Conservation (phyloP, 768 basidiomycete species). For the Calocera viscosa region DNA sequence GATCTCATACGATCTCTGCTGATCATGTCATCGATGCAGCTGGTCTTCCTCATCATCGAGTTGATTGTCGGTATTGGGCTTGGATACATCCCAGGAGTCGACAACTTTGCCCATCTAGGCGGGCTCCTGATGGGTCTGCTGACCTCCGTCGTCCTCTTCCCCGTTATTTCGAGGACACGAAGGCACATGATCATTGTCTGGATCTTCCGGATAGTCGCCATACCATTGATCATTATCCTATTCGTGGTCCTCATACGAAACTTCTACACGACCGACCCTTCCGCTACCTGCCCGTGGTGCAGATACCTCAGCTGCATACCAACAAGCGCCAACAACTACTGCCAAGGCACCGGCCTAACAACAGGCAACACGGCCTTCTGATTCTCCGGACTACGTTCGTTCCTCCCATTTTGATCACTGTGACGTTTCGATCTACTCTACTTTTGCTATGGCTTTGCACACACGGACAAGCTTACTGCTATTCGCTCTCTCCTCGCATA, state of each 20-base stretch:
- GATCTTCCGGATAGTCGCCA: conserved; percentile 55
- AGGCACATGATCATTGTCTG: conserved; percentile 62
- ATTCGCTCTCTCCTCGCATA: neutral
- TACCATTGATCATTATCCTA: conserved; percentile 63
- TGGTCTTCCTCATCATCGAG: conserved; percentile 74
- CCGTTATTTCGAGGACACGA: conserved; percentile 70
- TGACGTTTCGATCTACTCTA: conserved; percentile 8
- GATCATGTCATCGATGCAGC: conserved; percentile 32
- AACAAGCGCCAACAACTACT: conserved; percentile 33
- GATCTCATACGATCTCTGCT: neutral
- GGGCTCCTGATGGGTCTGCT: conserved; percentile 72
- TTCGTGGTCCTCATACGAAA: conserved; percentile 75
- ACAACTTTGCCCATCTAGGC: conserved; percentile 89
- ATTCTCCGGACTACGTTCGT: conserved; percentile 6
- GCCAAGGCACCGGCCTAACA: conserved; percentile 25
- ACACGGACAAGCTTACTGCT: neutral
- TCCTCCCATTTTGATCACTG: neutral
- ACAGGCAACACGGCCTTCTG: neutral
- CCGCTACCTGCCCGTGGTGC: conserved; percentile 76
- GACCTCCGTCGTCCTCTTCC: conserved; percentile 72
- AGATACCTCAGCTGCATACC: conserved; percentile 86
- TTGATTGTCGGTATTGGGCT: conserved; percentile 75
- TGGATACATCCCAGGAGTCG: conserved; percentile 62
- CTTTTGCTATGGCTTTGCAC: neutral
- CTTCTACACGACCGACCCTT: conserved; percentile 81